phyloP scores from a whole-genome alignment of 2,329 filamentous ascomycete genomes.

The Bipolaris gigantea region DNA sequence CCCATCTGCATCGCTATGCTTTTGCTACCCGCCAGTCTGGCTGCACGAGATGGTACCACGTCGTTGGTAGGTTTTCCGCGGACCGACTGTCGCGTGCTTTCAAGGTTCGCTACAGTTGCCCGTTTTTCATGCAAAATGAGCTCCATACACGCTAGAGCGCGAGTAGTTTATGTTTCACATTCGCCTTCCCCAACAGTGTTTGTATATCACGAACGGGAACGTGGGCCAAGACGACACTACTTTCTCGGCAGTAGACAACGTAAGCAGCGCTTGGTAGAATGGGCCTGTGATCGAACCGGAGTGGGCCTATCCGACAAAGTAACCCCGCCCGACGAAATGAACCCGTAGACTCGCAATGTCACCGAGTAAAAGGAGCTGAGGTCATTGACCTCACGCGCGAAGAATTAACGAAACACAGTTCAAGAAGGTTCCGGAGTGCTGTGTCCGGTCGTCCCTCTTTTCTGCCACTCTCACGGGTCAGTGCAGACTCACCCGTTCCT shows the following conservation, averaged over 20 bases:
- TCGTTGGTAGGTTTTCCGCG: background rate
- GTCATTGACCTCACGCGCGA: background rate
- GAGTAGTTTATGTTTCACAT: background rate
- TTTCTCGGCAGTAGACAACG: background rate
- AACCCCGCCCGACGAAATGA: background rate
- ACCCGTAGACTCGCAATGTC: background rate
- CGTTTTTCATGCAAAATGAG: background rate
- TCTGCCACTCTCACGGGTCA: background rate
- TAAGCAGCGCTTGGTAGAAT: no score
- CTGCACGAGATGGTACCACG: background rate
- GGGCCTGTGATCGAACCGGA: no score
- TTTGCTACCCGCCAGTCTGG: slow-evolving; percentile 2
- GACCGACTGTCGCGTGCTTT: background rate
- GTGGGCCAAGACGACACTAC: background rate
- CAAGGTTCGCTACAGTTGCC: background rate
- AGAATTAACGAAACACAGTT: background rate
- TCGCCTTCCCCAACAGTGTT: background rate
- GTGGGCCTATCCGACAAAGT: no score
- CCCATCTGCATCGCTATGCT: slow-evolving; percentile 8
- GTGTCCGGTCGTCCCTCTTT: background rate
- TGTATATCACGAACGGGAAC: background rate
- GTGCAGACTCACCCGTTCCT: background rate
- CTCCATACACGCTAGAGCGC: background rate
- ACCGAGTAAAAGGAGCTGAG: background rate
- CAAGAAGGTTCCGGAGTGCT: background rate